phyloP scores from a whole-genome alignment of 2,329 filamentous ascomycete species.

The Calonectria naviculata region DNA sequence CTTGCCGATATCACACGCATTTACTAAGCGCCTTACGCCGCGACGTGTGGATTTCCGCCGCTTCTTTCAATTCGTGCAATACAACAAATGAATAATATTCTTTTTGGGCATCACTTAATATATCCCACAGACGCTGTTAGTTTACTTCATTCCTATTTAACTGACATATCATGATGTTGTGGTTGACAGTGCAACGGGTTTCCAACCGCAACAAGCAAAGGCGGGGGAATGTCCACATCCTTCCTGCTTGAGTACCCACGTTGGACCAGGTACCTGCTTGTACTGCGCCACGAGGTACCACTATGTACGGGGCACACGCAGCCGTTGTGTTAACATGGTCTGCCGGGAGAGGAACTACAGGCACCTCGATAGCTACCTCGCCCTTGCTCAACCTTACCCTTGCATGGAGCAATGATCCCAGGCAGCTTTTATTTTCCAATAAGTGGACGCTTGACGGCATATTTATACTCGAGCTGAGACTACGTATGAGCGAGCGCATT shows the following conservation, averaged over 20 bases:
- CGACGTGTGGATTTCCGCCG: not conserved
- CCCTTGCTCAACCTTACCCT: not conserved
- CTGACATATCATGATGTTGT: not conserved
- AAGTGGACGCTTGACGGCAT: not conserved
- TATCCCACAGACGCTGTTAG: not conserved
- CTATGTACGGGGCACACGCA: not conserved
- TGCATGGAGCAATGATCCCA: not conserved
- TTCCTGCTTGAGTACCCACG: not conserved
- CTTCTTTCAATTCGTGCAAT: not conserved
- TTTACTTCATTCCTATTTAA: not conserved
- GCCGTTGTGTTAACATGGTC: slow-evolving; percentile 4
- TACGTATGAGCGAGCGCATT: not conserved
- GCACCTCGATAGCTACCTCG: not conserved
- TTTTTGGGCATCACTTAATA: too few species aligned
- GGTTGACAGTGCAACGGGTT: not conserved
- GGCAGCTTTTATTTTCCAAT: not conserved
- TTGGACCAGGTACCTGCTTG: slow-evolving; percentile 3
- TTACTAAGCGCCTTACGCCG: not conserved
- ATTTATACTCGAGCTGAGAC: not conserved
- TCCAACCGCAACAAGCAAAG: not conserved
- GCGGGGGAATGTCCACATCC: slow-evolving; percentile 13
- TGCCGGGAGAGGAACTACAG: slow-evolving; percentile 13
- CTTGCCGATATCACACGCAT: slow-evolving; percentile 27
- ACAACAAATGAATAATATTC: not conserved
- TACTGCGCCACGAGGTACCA: not conserved